Base-by-base conservation (phyloP, 1,284 basidiomycete species). In the Phylloboletellus chloephorus region DNA sequence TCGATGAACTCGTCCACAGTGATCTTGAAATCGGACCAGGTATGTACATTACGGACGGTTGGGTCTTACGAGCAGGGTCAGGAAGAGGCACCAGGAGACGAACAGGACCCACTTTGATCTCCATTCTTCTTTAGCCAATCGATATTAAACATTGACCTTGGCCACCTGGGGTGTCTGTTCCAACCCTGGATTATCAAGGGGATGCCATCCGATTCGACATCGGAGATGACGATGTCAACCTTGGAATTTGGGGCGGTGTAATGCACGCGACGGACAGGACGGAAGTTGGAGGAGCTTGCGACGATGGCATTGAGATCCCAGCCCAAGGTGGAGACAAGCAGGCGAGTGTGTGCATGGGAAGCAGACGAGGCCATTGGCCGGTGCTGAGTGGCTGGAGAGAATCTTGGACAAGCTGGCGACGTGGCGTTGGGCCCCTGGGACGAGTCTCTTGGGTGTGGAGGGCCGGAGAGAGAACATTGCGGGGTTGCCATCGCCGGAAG, bases 151-250 rank as follows among this genome's bases (percentile, higher is more conserved):
- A 76, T 49, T 1, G 70, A 52, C 10, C 52, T 52, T 2, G 69
- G 69, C 85, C 86, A 88, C 2, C 52, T 48, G 0, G 61, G 50
- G 33, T 71, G 68, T 37, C 71, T 59, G 38, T 85, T 72, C 60
- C 74, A 75, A 13, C 71, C 74, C 39, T 75, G 63, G 15, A 88
- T 70, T 21, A 88, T 72, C 38, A 85, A 52, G 2, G 85, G 85
- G 9, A 62, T 48, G 1, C 80, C 82, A 7, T 56, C 50, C 7
- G 44, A 38, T 37, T 86, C 81, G 39, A 76, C 69, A 5, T 64
- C 44, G 20, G 60, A 46, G 19, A 85, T 69, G 15, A 52, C 56
- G 5, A 50, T 66, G 3, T 53, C 58, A 4, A 54, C 44, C 5
- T 46, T 44, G 25, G 68, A 55, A 3, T 57, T 48, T 9, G 54